Conservation (phyloP, 208 protist species). For the Angomonas deanei region DNA sequence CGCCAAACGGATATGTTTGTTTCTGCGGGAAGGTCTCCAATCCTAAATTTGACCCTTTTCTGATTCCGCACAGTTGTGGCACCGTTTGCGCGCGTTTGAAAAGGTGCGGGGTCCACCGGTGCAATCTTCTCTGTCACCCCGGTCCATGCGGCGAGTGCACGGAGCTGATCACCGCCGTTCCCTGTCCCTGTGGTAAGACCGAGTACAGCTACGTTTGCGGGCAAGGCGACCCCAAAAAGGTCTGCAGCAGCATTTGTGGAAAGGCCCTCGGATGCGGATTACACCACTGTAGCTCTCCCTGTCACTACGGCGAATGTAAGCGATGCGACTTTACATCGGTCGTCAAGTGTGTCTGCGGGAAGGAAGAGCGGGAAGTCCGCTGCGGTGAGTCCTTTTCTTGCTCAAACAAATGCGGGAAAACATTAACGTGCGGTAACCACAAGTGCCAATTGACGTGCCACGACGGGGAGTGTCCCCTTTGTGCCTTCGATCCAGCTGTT, state of each 20-base stretch:
- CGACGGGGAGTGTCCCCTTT: conserved; percentile 50
- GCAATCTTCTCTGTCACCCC: conserved; percentile 62
- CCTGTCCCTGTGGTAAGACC: conserved; percentile 57
- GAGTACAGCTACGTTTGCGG: conserved; percentile 69
- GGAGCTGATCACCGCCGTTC: conserved; percentile 26
- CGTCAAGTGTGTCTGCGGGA: conserved; percentile 36
- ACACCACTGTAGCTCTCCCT: conserved; percentile 38
- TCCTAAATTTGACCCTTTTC: conserved; percentile 54
- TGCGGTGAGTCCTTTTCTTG: conserved; percentile 50
- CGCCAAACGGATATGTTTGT: conserved; percentile 30
- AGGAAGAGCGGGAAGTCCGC: conserved; percentile 14
- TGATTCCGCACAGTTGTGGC: conserved; percentile 77
- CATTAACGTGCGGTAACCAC: conserved; percentile 48
- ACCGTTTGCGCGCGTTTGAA: conserved; percentile 41
- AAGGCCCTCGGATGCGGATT: conserved; percentile 42
- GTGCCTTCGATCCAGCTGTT: conserved; percentile 34
- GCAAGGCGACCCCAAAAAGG: conserved; percentile 41
- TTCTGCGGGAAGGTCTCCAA: conserved; percentile 65
- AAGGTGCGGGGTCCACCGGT: conserved; percentile 44
- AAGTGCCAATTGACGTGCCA: conserved; percentile 53
- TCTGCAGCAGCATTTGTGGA: conserved; percentile 42
- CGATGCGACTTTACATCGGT: conserved; percentile 20
- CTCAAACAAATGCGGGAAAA: conserved; percentile 42
- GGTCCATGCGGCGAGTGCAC: conserved; percentile 57
- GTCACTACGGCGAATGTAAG: conserved; percentile 46